These are phyloP conservation scores for Solanum ossicruentum DNA, from an alignment of 257 asterid genomes.

Conservation along the genomic window DNA sequence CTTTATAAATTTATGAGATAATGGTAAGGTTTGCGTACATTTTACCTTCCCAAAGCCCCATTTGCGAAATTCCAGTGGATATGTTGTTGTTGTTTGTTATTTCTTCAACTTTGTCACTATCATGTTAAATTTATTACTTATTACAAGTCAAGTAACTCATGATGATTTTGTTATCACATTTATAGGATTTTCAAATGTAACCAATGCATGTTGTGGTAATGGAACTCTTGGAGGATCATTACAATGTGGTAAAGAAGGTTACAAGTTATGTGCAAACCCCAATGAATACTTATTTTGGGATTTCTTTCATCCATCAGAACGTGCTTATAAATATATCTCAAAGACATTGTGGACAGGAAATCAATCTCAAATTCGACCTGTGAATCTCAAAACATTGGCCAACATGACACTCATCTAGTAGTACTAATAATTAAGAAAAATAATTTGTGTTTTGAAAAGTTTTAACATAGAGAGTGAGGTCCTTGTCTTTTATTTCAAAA, in stretches of 20 bases:
- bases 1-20: too few species aligned
- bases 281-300: constrained; percentile 46
- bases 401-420: constrained; percentile 7
- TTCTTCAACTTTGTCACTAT: not conserved
- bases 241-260: constrained; percentile 59
- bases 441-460: not conserved
- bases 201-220: constrained; percentile 50
- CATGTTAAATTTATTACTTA: too few species aligned
- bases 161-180: not conserved
- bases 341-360: constrained; percentile 55
- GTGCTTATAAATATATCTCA: constrained; percentile 35
- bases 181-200: constrained; percentile 39
- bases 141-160: not conserved
- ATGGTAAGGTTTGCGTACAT: too few species aligned
- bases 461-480: not conserved
- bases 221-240: constrained; percentile 46
- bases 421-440: not conserved
- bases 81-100: too few species aligned
- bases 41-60: too few species aligned
- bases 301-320: constrained; percentile 59
- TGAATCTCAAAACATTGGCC: constrained; percentile 37
- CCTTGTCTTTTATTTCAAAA: not conserved
- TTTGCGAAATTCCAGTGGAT: too few species aligned
- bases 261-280: constrained; percentile 21
- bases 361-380: constrained; percentile 25